Evolutionary conservation across 768 basidiomycete species (phyloP), one percentile per base, ranked within the genome.

Genomic region (Naganishia friedmannii): DNA sequence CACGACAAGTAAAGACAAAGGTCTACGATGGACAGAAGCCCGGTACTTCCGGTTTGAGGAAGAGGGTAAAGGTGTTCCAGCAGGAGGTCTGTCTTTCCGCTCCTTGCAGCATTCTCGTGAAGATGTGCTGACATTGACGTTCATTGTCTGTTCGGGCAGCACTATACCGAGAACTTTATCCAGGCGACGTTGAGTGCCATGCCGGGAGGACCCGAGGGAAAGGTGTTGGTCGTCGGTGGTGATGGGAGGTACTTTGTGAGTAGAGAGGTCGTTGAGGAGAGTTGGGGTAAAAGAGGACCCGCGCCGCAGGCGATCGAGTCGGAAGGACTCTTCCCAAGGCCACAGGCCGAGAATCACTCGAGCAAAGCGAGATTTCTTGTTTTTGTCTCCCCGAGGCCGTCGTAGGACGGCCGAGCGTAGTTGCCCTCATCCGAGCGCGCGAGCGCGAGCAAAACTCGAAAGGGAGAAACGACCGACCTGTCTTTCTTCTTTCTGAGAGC

Each of bases 101-200:
- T 42, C 15, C 15, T 13, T 42, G 7, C 15, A 10, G 15, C 42
- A 13, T 42, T 10, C 15, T 2, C 2, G 7, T 15, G 15, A 42
- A 17, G 15, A 12, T 2, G 42, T 42, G 15, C 42, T 42, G 42
- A 42, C 15, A 17, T n/a, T n/a, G 7, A 42, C 7, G 15, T 5
- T 66, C 10, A 34, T 32, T 23, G n/a, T 13, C 19, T 3, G 21
- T 9, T 8, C 7, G n/a, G 12, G 17, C 77, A 93, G 92, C 89
- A 98, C 85, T 99, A 98, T 84, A 99, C 96, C 54, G 96, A 98
- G 83, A 99, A 98, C 85, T 99, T 99, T 76, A 81, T 97, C 69
- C 95, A 98, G 82, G 83, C 95, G 74, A 99, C 84, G 86, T 94
- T 77, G 87, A 91, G 82, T 31, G 91, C 94, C 67, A 91, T 98